These are phyloP conservation scores for Steccherinum ochraceum DNA, from an alignment of 768 basidiomycete genomes.

Conservation along the genomic window DNA sequence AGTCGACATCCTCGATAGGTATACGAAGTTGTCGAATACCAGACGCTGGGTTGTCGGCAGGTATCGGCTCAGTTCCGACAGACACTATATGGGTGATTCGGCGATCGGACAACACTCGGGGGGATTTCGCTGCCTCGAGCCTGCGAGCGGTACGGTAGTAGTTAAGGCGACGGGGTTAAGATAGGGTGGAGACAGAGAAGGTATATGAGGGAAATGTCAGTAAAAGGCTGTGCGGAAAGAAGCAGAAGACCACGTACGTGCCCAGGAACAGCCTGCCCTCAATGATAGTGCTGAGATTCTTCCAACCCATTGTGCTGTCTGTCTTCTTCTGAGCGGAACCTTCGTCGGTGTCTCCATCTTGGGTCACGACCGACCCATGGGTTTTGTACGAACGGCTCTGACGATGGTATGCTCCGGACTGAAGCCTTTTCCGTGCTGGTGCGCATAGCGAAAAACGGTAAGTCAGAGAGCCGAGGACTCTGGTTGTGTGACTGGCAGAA, in stretches of 20 bases:
- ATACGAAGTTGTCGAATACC: slow-evolving; percentile 68
- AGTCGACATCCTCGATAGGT: slow-evolving; percentile 44
- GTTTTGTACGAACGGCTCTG: slow-evolving; percentile 9
- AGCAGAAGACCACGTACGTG: slow-evolving; percentile 47
- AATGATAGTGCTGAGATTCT: slow-evolving; percentile 51
- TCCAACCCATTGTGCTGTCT: slow-evolving; percentile 14
- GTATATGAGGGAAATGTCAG: slow-evolving; percentile 13
- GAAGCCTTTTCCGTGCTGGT: slow-evolving; percentile 7
- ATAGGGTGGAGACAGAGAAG: slow-evolving; percentile 5
- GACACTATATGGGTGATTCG: slow-evolving; percentile 77
- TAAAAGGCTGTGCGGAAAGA: slow-evolving; percentile 3
- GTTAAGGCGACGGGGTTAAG: slow-evolving; percentile 2
- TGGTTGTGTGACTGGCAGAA: slow-evolving; percentile 6
- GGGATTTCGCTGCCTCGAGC: slow-evolving; percentile 62
- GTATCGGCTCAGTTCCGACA: slow-evolving; percentile 67
- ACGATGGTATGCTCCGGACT: slow-evolving; percentile 3
- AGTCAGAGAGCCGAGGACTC: slow-evolving; percentile 5
- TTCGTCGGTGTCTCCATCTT: slow-evolving; percentile 4
- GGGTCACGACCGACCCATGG: background rate
- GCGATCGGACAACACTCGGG: slow-evolving; percentile 65
- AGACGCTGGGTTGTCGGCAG: slow-evolving; percentile 63
- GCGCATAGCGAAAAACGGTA: slow-evolving; percentile 5
- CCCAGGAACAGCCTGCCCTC: slow-evolving; percentile 62
- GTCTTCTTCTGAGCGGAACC: slow-evolving; percentile 5
- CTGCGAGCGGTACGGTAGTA: background rate